These are phyloP conservation scores for Peniophora sp. DNA, from an alignment of 1,284 basidiomycete species.

Conservation along the genomic window DNA sequence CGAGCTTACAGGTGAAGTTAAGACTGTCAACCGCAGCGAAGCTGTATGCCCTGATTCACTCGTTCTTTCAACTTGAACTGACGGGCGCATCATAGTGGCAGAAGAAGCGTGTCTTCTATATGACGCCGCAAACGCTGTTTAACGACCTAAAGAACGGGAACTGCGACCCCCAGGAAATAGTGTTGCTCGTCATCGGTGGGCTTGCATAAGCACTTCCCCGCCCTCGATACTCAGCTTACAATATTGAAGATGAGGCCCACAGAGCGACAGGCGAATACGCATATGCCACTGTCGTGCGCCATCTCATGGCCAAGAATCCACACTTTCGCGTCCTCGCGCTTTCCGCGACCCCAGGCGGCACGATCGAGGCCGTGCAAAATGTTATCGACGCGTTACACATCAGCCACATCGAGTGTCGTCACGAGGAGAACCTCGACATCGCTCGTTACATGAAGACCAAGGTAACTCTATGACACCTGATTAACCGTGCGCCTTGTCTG, in stretches of 20 bases:
- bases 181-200: constrained; percentile 75
- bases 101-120: constrained; percentile 90
- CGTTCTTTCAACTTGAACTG: no score
- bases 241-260: constrained; percentile 83
- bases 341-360: constrained; percentile 91
- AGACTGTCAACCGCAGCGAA: constrained; percentile 40
- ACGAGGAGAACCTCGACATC: constrained; percentile 88
- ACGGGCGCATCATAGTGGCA: constrained; percentile 48
- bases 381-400: constrained; percentile 97
- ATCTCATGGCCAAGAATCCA: constrained; percentile 89
- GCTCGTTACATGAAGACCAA: constrained; percentile 86
- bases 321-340: constrained; percentile 91
- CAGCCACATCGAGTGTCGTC: constrained; percentile 89
- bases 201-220: not conserved
- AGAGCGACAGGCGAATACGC: constrained; percentile 90
- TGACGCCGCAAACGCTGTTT: constrained; percentile 94
- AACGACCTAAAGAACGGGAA: constrained; percentile 77
- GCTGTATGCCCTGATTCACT: constrained; percentile 46
- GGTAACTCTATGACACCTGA: constrained; percentile 27
- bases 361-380: constrained; percentile 79
- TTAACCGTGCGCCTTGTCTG: not conserved
- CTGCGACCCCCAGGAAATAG: constrained; percentile 74
- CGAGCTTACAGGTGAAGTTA: constrained; percentile 79
- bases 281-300: constrained; percentile 86
- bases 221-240: constrained; percentile 2